Conservation (phyloP, 192 early-diverging fungal species). For the Jimgerdemannia lactiflua region DNA sequence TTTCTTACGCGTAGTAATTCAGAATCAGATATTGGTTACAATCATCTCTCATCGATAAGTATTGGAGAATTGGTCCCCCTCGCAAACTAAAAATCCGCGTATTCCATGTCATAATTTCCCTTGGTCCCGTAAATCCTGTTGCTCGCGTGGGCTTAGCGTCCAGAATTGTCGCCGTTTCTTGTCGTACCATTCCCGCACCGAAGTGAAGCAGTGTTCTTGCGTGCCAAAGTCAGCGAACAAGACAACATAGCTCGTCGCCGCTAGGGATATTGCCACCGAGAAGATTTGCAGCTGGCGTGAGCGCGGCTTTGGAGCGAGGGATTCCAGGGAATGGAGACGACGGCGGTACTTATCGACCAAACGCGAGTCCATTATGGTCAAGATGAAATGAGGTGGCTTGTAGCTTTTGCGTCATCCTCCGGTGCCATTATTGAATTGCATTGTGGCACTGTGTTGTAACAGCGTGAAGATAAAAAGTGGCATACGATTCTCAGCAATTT, state of each 20-base stretch:
- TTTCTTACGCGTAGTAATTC: too few relatives aligned
- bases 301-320: neutral
- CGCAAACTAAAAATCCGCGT: neutral
- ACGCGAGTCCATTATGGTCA: neutral
- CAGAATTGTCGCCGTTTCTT: conserved; percentile 21
- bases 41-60: too few relatives aligned
- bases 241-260: conserved; percentile 22
- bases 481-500: too few relatives aligned
- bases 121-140: conserved; percentile 22
- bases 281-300: neutral
- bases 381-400: neutral
- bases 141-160: conserved; percentile 19
- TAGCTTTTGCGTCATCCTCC: neutral
- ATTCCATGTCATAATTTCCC: conserved; percentile 9
- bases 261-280: neutral
- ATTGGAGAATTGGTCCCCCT: too few relatives aligned
- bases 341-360: conserved; percentile 1
- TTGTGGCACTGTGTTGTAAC: too few relatives aligned
- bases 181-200: conserved; percentile 25
- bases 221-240: conserved; percentile 32
- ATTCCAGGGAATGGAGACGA: neutral
- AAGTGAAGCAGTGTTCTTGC: conserved; percentile 19
- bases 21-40: too few relatives aligned
- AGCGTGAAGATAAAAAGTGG: too few relatives aligned
- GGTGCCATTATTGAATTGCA: too few relatives aligned